Base-by-base conservation (phyloP, 176 grass and related monocot species). In the Triticum dicoccoides region DNA sequence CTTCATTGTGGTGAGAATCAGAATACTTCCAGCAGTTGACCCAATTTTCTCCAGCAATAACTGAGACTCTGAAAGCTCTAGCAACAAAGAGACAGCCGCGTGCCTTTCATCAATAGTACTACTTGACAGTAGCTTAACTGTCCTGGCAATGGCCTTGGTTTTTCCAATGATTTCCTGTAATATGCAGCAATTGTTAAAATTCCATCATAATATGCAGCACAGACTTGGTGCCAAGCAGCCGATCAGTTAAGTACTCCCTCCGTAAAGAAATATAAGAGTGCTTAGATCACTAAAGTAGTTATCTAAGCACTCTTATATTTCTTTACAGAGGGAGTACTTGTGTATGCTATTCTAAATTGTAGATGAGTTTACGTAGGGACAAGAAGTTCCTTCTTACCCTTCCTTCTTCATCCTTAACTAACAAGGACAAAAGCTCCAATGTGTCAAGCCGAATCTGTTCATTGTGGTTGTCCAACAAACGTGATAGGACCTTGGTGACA, bases 1-100 rank as follows among this genome's bases (percentile, higher is more conserved):
- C 80, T 91, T 98, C 88, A 91, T 95, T 30, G 91, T 88, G 33
- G 89, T 87, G 20, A 98, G 96, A 65, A 94, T 92, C 58, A 98
- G 78, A 71, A 98, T 84, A 27, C 78, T 83, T 45, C 96, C 91
- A 61, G 78, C 49, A 41, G 92, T 87, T 80, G 86, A 88, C 25
- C 93, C 93, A 73, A 95, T 88, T 35, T 85, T 83, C 75, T 91
- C 90, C 77, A 91, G 61, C 14, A 98, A 75, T 58, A 86, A 74
- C 47, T 92, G 83, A 27, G 88, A 92, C 83, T 92, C 89, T 5
- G 90, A 93, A 85, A 93, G 93, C 78, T 95, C 96, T 80, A 93
- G 76, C 61, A 98, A 89, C 87, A 98, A 95, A 80, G 89, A 85
- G 76, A 95, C 69, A 58, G 91, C 92, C 21, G 83, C 82, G 59